These are phyloP conservation scores for Piloderma croceum DNA, from an alignment of 768 basidiomycete species.

Conservation along the genomic window DNA sequence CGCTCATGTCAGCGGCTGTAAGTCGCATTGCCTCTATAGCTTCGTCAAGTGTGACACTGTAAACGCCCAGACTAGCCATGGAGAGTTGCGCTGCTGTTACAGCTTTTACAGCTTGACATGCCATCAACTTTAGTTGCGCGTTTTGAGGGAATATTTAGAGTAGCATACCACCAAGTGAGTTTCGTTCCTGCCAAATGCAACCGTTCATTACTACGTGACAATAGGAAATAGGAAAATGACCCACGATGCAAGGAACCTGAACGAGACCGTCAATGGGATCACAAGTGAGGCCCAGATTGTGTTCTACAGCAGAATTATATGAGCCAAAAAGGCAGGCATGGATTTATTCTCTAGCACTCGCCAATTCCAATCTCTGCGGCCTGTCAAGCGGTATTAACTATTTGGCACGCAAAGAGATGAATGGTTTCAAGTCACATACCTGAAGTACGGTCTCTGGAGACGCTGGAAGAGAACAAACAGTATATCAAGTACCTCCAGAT, in stretches of 20 bases:
- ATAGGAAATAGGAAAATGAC: constrained; percentile 30
- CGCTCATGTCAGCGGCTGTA: constrained; percentile 91
- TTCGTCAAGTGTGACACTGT: constrained; percentile 85
- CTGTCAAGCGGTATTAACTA: constrained; percentile 19
- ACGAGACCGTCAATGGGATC: constrained; percentile 92
- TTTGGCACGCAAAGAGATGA: constrained; percentile 1
- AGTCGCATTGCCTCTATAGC: constrained; percentile 94
- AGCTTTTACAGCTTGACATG: constrained; percentile 73
- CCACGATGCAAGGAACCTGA: constrained; percentile 92
- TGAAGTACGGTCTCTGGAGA: constrained; percentile 79
- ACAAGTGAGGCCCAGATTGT: constrained; percentile 85
- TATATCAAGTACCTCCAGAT: background rate
- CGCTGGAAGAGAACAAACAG: constrained; percentile 33
- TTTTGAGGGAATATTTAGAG: background rate
- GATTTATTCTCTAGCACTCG: constrained; percentile 23
- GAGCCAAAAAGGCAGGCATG: background rate
- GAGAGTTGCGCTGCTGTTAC: constrained; percentile 92
- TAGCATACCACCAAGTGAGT: constrained; percentile 71
- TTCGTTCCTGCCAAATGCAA: constrained; percentile 53
- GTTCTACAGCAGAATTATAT: constrained; percentile 41
- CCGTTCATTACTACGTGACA: too few species aligned
- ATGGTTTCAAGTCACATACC: constrained; percentile 29
- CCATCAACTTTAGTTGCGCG: constrained; percentile 2
- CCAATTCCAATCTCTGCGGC: constrained; percentile 92
- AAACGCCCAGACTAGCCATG: constrained; percentile 85